Base-by-base conservation (phyloP, 2,329 filamentous ascomycete species). In the Cytospora chrysosperma region DNA sequence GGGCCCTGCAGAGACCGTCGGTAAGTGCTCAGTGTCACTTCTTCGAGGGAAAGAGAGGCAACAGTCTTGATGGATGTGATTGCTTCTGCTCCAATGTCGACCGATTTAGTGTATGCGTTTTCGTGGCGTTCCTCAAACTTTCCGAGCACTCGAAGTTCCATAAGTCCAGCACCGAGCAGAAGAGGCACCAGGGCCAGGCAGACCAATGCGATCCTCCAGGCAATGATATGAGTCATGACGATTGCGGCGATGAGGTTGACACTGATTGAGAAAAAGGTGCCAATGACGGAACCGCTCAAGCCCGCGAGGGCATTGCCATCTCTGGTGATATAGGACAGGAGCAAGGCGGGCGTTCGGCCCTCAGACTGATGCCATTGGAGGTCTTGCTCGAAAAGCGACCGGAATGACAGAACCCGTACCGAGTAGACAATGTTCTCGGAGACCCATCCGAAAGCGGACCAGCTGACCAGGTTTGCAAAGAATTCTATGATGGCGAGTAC, bases 181-280 rank as follows among this genome's bases (percentile, higher is more conserved):
- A 92, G 75, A 0, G 90, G 90, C 0, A 92, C 85, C 10, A 85
- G 80, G 0, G 88, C 82, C 7, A 93, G 78, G 61, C 88, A 88
- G 4, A 93, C 89, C 17, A 93, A 75, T 0, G 89, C 89, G 65
- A 93, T 91, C 70, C 86, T 89, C 90, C 90, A 93, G 3, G 88
- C 88, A 54, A 93, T 79, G 52, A 91, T 85, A 66, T 90, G 88
- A 0, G 88, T 86, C 12, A 92, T 72, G 32, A 89, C 84, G 61
- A 92, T 86, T 1, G 87, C 88, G 0, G 83, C 85, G 19, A 91
- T 67, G 30, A 92, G 85, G 72, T 90, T 91, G 66, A 92, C 82
- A 3, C 83, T 68, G 26, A 90, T 88, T 0, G 88, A 87, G 63
- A 91, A 85, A 24, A 90, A 75, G 0, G 87, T 90, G 7, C 89